These are phyloP conservation scores for Termitomyces sp. DNA, from an alignment of 768 basidiomycete species.

Conservation along the genomic window DNA sequence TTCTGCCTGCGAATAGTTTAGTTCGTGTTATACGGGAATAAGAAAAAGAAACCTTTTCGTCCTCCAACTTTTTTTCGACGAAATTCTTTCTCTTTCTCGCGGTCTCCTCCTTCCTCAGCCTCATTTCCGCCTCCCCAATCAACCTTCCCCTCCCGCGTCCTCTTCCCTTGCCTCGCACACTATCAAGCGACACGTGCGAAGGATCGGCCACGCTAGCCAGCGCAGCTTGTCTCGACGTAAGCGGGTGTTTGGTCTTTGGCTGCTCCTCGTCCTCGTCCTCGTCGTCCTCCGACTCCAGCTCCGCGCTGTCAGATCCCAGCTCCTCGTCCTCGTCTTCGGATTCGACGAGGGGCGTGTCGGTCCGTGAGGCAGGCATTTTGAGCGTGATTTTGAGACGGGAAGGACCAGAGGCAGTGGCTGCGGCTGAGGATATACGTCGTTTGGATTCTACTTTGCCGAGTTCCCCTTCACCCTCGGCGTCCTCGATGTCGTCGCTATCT, in stretches of 20 bases:
- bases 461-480: constrained; percentile 28
- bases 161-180: constrained; percentile 12
- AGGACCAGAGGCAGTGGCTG: not conserved
- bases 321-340: constrained; percentile 28
- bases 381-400: constrained; percentile 13
- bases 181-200: constrained; percentile 54
- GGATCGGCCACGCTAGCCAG: constrained; percentile 65
- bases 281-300: not conserved
- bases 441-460: not conserved
- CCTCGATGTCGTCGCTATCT: constrained; percentile 28
- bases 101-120: constrained; percentile 64
- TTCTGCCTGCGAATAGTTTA: constrained; percentile 48
- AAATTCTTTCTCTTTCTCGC: constrained; percentile 78
- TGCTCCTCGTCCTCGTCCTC: not conserved
- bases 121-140: constrained; percentile 17
- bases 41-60: constrained; percentile 59
- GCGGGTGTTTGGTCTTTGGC: constrained; percentile 23
- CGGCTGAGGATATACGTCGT: not conserved
- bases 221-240: constrained; percentile 65
- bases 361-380: constrained; percentile 13
- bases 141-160: constrained; percentile 14
- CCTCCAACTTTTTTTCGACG: constrained; percentile 78
- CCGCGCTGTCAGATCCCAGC: not conserved
- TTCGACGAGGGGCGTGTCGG: constrained; percentile 22
- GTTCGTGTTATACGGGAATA: not conserved